phyloP scores from a whole-genome alignment of 1,139 yeast genomes.

The Saccharomyces hybrid region DNA sequence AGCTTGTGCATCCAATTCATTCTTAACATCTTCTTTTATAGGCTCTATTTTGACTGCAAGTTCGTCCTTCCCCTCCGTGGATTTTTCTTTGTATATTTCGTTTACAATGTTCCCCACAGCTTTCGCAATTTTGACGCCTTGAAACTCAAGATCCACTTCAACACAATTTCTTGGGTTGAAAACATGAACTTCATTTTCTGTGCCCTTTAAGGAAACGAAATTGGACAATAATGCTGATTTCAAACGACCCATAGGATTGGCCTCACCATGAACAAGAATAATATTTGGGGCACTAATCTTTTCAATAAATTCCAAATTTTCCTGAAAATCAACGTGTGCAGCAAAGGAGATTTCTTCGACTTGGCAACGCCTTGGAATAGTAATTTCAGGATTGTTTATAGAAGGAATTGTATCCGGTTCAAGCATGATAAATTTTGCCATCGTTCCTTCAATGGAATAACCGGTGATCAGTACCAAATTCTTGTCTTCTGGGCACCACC shows the following conservation, averaged over 20 bases:
- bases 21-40: slow-evolving; percentile 5
- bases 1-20: slow-evolving; percentile 3
- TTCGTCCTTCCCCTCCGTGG: not conserved
- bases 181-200: slow-evolving; percentile 86
- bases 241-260: slow-evolving; percentile 94
- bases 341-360: slow-evolving; percentile 96
- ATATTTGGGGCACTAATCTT: slow-evolving; percentile 74
- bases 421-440: slow-evolving; percentile 82
- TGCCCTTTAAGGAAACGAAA: slow-evolving; percentile 72
- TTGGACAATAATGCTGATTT: slow-evolving; percentile 88
- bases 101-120: slow-evolving; percentile 75
- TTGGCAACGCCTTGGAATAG: slow-evolving; percentile 76
- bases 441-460: slow-evolving; percentile 95
- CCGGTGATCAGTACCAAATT: slow-evolving; percentile 87
- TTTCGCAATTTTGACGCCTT: slow-evolving; percentile 78
- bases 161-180: slow-evolving; percentile 92
- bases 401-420: slow-evolving; percentile 90
- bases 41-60: slow-evolving; percentile 1
- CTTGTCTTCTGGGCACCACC: slow-evolving; percentile 96
- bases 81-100: slow-evolving; percentile 29
- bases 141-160: slow-evolving; percentile 64
- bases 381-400: slow-evolving; percentile 63
- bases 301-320: slow-evolving; percentile 85
- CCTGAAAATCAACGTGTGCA: slow-evolving; percentile 96
- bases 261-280: slow-evolving; percentile 92